A percentile compares a stretch with the other conserved stretches of the same genome.
phyloP scores from a whole-genome alignment of 2,329 filamentous ascomycete genomes.

The Phialophora expanda region DNA sequence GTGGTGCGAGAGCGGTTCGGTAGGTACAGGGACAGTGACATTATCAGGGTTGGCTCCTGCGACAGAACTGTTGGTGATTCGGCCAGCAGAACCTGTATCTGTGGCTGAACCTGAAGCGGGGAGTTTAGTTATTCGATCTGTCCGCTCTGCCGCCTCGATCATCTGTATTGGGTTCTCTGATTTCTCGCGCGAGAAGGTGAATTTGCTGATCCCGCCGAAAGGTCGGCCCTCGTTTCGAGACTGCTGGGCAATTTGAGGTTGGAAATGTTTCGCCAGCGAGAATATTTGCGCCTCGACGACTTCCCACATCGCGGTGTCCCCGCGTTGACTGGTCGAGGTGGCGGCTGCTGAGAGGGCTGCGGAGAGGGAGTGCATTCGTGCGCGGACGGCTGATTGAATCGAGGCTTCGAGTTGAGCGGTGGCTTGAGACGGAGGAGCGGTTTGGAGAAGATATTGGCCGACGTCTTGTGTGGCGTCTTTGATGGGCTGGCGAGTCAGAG shows the following conservation, averaged over 20 bases:
- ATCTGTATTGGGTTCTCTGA: conserved; percentile 22
- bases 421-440: neutral
- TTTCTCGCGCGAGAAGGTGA: conserved; percentile 18
- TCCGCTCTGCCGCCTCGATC: conserved; percentile 21
- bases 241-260: neutral
- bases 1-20: neutral
- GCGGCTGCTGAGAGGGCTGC: conserved; percentile 23
- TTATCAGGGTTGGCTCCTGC: neutral
- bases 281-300: conserved; percentile 33
- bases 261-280: conserved; percentile 28
- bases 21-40: neutral
- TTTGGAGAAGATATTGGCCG: neutral
- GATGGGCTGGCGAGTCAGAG: neutral
- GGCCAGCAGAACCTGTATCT: neutral
- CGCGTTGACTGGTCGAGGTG: conserved; percentile 24
- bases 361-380: conserved; percentile 20
- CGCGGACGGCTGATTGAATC: conserved; percentile 16
- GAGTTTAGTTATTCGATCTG: neutral
- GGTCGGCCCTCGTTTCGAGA: neutral
- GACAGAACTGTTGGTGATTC: neutral
- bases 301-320: conserved; percentile 34
- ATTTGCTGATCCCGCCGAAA: conserved; percentile 8
- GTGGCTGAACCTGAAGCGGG: neutral
- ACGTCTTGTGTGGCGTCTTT: neutral
- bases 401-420: conserved; percentile 2